These are phyloP conservation scores for Nakazawaea ernobii DNA, from an alignment of 805 yeast species.

Conservation along the genomic window DNA sequence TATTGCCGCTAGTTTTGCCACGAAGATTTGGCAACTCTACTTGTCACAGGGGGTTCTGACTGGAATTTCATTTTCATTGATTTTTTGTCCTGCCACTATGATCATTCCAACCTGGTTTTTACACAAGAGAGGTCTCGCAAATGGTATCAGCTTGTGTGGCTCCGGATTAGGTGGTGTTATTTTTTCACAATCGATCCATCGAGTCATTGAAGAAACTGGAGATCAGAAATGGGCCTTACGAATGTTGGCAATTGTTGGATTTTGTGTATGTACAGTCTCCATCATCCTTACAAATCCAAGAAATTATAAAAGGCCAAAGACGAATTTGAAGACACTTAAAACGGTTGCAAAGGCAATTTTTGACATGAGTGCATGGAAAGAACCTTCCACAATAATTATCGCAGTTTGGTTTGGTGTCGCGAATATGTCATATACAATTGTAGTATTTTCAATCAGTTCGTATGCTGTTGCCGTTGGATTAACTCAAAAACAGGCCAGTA, in stretches of 20 bases:
- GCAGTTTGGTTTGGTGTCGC: conserved; percentile 31
- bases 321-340: conserved; percentile 13
- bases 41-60: conserved; percentile 47
- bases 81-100: conserved; percentile 45
- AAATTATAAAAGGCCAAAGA: conserved; percentile 23
- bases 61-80: conserved; percentile 43
- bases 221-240: conserved; percentile 36
- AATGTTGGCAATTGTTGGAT: conserved; percentile 31
- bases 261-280: conserved; percentile 32
- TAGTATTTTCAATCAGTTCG: conserved; percentile 41
- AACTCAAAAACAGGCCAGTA: conserved; percentile 35
- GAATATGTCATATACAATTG: conserved; percentile 34
- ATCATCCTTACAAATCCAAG: conserved; percentile 41
- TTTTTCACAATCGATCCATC: conserved; percentile 28
- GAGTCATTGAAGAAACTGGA: conserved; percentile 30
- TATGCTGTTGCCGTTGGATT: conserved; percentile 45
- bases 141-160: conserved; percentile 32
- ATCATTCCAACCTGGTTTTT: conserved; percentile 52
- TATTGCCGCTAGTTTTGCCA: conserved; percentile 46
- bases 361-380: conserved; percentile 22
- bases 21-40: conserved; percentile 43
- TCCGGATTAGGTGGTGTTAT: conserved; percentile 38
- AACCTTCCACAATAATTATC: conserved; percentile 26
- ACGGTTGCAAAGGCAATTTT: conserved; percentile 30
- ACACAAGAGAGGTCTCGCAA: conserved; percentile 35